Base-by-base conservation (phyloP, 768 basidiomycete species). In the Boletellus ananiceps region DNA sequence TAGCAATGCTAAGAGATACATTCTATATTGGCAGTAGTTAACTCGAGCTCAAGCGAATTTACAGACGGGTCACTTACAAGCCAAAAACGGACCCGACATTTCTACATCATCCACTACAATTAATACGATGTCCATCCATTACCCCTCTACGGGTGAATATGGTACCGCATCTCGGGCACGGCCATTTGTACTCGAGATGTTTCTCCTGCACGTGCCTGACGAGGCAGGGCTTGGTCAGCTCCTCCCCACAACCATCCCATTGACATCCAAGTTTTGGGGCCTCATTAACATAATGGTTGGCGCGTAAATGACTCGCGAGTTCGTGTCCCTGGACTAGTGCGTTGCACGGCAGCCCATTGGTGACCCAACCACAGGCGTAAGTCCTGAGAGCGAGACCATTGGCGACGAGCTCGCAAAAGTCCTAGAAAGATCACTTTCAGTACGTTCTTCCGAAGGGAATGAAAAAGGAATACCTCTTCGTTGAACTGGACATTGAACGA, bases 181-280 rank as follows among this genome's bases (percentile, higher is more conserved):
- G 54, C 61, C 66, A 64, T 1, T 36, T 37, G 32, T 50, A 55
- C 14, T 21, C 45, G 5, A 68, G 55, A 35, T 66, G 66, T 6
- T 1, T 54, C 13, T 64, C 64, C 34, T 61, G 49, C 2, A 68
- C 46, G 19, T 66, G 64, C 1, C 66, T 37, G 5, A 52, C 45
- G 16, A 66, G 36, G 5, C 50, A 53, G 0, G 49, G 56, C 8
- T 11, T 59, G 6, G 8, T 57, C 4, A 65, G 42, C 6, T 2
- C 16, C 0, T 62, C 64, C 2, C 46, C 46, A 9, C 63, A 65
- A 5, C n/a, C 5, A 21, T 16, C 16, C 63, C 63, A 65, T 14
- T 1, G 29, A 32, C 63, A 65, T 7, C 7, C 2, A 12, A 46
- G 31, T 42, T 41, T 54, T 13, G 43, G 33, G 2, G 31, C 11